These are phyloP conservation scores for Colletotrichum noveboracense DNA, from an alignment of 2,329 filamentous ascomycete genomes.

Conservation along the genomic window DNA sequence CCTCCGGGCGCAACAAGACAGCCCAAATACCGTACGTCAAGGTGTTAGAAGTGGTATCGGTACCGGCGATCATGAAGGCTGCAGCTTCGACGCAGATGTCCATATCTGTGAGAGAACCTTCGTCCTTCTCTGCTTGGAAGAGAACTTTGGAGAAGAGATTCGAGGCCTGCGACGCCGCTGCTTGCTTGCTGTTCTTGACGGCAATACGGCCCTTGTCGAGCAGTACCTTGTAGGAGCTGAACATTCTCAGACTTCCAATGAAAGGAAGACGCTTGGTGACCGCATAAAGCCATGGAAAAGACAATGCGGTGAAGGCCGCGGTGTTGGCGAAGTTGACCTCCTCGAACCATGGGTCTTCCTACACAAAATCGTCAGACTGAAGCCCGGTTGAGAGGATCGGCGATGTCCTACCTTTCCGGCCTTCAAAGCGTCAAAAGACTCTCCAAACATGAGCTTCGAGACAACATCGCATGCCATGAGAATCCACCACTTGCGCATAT, in stretches of 20 bases:
- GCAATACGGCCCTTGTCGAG: not conserved
- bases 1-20: constrained; percentile 32
- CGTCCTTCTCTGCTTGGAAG: not conserved
- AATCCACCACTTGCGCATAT: constrained; percentile 59
- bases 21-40: constrained; percentile 53
- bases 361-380: not conserved
- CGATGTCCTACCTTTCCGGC: constrained; percentile 44
- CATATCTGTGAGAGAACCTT: not conserved
- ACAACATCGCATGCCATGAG: constrained; percentile 61
- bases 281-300: not conserved
- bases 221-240: not conserved
- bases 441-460: constrained; percentile 57
- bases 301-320: not conserved
- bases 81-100: constrained; percentile 47
- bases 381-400: not conserved
- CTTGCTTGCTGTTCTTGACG: not conserved
- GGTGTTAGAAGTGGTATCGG: constrained; percentile 55
- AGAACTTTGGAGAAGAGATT: not conserved
- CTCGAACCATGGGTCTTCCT: not conserved
- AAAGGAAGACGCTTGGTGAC: not conserved
- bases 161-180: not conserved
- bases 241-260: not conserved
- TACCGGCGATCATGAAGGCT: constrained; percentile 54
- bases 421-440: constrained; percentile 59
- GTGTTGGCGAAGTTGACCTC: not conserved